Percentiles rank a stretch among this genome's conserved stretches.
Evolutionary conservation across 306 rosid species (phyloP).

Genomic region (Cucurbita pepo): DNA sequence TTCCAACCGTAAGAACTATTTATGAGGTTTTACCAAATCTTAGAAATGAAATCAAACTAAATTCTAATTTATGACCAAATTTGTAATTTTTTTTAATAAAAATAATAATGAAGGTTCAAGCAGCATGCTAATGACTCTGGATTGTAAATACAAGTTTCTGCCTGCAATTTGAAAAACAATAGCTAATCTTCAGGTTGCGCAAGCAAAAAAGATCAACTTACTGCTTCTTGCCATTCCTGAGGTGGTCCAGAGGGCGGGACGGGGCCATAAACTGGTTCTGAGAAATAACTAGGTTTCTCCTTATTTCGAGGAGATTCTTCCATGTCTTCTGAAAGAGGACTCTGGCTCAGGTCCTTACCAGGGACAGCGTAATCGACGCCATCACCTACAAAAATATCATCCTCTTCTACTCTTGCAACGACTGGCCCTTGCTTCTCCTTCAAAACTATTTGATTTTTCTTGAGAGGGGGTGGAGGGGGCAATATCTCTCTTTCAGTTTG

Average conservation of each 20-base stretch:
- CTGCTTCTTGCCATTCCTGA: conserved; percentile 82
- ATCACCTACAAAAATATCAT: conserved; percentile 86
- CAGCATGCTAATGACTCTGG: neutral
- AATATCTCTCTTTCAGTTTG: conserved; percentile 43
- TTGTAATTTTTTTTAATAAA: too few relatives aligned
- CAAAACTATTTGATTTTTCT: conserved; percentile 38
- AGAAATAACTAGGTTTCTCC: conserved; percentile 52
- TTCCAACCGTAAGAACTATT: too few relatives aligned
- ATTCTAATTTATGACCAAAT: too few relatives aligned
- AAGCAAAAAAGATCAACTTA: conserved; percentile 29
- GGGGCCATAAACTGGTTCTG: conserved; percentile 86
- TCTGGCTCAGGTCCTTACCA: conserved; percentile 63
- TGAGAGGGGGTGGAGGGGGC: conserved; percentile 64
- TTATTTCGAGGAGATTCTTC: conserved; percentile 91
- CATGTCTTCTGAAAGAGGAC: conserved; percentile 94
- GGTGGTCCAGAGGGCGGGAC: conserved; percentile 51
- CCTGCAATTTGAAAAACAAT: neutral
- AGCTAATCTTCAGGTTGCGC: neutral
- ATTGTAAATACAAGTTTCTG: neutral
- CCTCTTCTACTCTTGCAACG: conserved; percentile 64
- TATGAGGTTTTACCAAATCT: too few relatives aligned
- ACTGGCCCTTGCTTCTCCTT: conserved; percentile 62
- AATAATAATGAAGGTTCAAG: neutral
- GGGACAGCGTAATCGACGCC: conserved; percentile 75
- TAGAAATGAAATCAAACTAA: too few relatives aligned